Conservation (phyloP, 768 basidiomycete genomes). For the Mycena alexandri region DNA sequence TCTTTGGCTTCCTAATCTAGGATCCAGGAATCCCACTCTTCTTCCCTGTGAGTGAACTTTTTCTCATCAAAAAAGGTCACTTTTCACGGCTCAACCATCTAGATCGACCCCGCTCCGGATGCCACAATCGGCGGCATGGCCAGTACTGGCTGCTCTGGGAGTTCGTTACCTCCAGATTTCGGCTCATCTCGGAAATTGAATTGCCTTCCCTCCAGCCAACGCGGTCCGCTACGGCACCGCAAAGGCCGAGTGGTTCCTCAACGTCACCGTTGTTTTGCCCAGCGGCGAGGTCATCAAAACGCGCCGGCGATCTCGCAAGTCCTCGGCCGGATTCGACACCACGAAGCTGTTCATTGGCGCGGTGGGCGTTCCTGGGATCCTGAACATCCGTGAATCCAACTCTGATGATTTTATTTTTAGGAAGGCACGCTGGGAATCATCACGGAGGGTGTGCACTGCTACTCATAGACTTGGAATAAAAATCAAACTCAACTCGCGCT, state of each 20-base stretch:
- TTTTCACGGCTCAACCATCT: not conserved
- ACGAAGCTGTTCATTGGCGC: slow-evolving; percentile 88
- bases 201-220: slow-evolving; percentile 54
- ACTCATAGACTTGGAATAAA: too few species aligned
- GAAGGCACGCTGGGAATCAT: slow-evolving; percentile 87
- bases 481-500: too few species aligned
- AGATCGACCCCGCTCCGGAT: slow-evolving; percentile 84
- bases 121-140: slow-evolving; percentile 92
- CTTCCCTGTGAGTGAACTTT: slow-evolving; percentile 74
- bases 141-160: slow-evolving; percentile 89
- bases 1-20: not conserved
- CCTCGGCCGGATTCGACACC: slow-evolving; percentile 87
- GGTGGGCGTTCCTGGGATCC: slow-evolving; percentile 57
- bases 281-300: slow-evolving; percentile 94
- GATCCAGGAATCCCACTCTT: slow-evolving; percentile 77
- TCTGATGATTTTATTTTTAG: too few species aligned
- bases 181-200: slow-evolving; percentile 16
- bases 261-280: slow-evolving; percentile 91
- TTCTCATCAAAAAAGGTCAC: not conserved
- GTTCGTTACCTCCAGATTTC: slow-evolving; percentile 51
- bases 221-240: too few species aligned
- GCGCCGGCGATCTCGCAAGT: slow-evolving; percentile 81
- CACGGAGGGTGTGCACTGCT: slow-evolving; percentile 73
- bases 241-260: slow-evolving; percentile 96
- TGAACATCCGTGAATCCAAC: too few species aligned